Conservation (phyloP, 169 alveolate genomes). For the Cryptosporidium xiaoi region DNA sequence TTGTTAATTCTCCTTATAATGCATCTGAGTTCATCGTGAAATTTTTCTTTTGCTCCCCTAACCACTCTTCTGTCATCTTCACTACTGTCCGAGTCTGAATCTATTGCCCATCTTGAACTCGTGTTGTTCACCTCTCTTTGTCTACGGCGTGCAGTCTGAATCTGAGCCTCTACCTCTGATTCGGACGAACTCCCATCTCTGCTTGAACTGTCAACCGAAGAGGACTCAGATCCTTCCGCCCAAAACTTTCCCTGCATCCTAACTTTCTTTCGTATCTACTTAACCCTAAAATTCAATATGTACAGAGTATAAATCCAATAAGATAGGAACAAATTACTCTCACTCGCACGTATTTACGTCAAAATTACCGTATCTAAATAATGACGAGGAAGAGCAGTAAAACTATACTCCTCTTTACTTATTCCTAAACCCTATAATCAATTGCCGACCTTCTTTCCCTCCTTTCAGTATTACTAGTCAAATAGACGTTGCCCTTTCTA, state of each 20-base stretch:
- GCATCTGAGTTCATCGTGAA: slow-evolving; percentile 81
- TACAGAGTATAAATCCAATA: not conserved
- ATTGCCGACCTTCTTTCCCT: no score
- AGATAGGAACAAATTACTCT: not conserved
- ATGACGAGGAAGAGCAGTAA: not conserved
- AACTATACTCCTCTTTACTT: not conserved
- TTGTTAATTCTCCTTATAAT: slow-evolving; percentile 80
- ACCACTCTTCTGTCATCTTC: slow-evolving; percentile 87
- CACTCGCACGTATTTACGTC: not conserved
- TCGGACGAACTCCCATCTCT: slow-evolving; percentile 27
- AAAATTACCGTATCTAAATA: no score
- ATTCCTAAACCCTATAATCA: no score
- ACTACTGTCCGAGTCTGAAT: slow-evolving; percentile 78
- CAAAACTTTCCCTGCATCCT: slow-evolving; percentile 88
- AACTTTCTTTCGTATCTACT: not conserved
- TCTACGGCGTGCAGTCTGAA: slow-evolving; percentile 35
- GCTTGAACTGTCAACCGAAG: slow-evolving; percentile 78
- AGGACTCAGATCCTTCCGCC: slow-evolving; percentile 86
- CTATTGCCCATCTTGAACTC: slow-evolving; percentile 77
- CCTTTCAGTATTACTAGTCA: no score
- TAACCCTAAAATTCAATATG: not conserved
- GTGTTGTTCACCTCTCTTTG: slow-evolving; percentile 70
- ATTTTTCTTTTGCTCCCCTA: slow-evolving; percentile 85
- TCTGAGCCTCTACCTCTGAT: slow-evolving; percentile 55
- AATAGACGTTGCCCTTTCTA: no score